Evolutionary conservation across 495 filamentous ascomycete genomes (phyloP).

Genomic region (Penicillium subrubescens): DNA sequence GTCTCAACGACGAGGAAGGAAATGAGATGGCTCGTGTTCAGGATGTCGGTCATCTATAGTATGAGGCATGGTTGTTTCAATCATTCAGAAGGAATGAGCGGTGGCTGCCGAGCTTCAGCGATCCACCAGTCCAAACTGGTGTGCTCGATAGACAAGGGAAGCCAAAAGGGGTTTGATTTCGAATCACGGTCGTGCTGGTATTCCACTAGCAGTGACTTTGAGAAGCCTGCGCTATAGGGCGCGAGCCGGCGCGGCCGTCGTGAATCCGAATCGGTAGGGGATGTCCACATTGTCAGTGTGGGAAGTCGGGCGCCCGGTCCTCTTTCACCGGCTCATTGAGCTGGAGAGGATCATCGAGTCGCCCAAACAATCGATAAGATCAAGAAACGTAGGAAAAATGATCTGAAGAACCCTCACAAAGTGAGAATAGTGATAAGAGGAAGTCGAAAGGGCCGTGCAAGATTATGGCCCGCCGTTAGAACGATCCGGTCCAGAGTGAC

Average conservation of each 20-base stretch:
- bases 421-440: neutral
- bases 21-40: slow-evolving; percentile 1
- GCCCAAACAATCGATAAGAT: slow-evolving; percentile 15
- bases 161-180: neutral
- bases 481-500: slow-evolving; percentile 43
- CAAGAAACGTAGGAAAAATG: neutral
- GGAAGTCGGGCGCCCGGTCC: slow-evolving; percentile 16
- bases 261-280: slow-evolving; percentile 15
- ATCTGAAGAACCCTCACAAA: neutral
- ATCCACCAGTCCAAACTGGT: slow-evolving; percentile 8
- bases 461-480: slow-evolving; percentile 40
- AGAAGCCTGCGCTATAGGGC: neutral
- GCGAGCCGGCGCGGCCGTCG: slow-evolving; percentile 18
- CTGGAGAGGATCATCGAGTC: slow-evolving; percentile 14
- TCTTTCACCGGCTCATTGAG: slow-evolving; percentile 11
- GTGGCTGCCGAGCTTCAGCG: slow-evolving; percentile 5
- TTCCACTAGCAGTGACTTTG: slow-evolving; percentile 11
- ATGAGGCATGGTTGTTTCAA: neutral
- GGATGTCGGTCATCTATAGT: slow-evolving; percentile 1
- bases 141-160: neutral
- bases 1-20: slow-evolving; percentile 9
- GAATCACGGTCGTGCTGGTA: slow-evolving; percentile 13
- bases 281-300: slow-evolving; percentile 8
- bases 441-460: neutral
- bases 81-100: slow-evolving; percentile 3